phyloP scores from a whole-genome alignment of 805 yeast genomes.

The Pichia scutulata region DNA sequence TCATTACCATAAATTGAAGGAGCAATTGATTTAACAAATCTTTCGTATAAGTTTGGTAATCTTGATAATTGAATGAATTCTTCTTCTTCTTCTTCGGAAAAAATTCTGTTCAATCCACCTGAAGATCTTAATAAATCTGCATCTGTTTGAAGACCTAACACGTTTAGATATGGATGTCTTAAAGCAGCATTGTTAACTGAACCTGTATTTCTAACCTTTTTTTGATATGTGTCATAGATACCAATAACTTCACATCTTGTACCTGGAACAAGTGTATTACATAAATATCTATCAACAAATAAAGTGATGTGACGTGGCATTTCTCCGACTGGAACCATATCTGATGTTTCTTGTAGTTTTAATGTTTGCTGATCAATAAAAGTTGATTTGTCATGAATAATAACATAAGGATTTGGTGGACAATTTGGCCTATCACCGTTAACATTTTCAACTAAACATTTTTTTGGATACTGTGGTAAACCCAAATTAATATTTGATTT shows the following conservation, averaged over 20 bases:
- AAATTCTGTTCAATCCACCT: conserved; percentile 38
- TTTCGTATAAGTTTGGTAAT: conserved; percentile 75
- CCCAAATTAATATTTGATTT: conserved; percentile 63
- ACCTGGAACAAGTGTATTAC: conserved; percentile 92
- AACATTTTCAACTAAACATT: conserved; percentile 52
- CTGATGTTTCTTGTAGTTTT: conserved; percentile 95
- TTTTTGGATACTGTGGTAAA: conserved; percentile 55
- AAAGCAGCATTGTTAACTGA: conserved; percentile 68
- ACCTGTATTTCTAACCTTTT: conserved; percentile 47
- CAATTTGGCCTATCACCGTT: conserved; percentile 51
- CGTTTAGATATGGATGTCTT: conserved; percentile 83
- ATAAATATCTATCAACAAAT: conserved; percentile 81
- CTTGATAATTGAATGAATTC: conserved; percentile 76
- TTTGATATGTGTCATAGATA: conserved; percentile 83
- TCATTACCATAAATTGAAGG: conserved; percentile 93
- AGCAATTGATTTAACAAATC: conserved; percentile 84
- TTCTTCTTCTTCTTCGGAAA: conserved; percentile 91
- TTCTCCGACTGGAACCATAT: conserved; percentile 98
- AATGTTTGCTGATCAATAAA: conserved; percentile 92
- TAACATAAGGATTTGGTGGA: conserved; percentile 87
- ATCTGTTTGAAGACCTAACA: conserved; percentile 80
- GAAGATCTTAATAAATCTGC: conserved; percentile 44
- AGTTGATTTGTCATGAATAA: conserved; percentile 88
- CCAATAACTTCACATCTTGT: conserved; percentile 89
- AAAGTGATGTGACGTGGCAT: conserved; percentile 91